Evolutionary conservation across 441 rosid genomes (phyloP).

Genomic region (Hura crepitans): DNA sequence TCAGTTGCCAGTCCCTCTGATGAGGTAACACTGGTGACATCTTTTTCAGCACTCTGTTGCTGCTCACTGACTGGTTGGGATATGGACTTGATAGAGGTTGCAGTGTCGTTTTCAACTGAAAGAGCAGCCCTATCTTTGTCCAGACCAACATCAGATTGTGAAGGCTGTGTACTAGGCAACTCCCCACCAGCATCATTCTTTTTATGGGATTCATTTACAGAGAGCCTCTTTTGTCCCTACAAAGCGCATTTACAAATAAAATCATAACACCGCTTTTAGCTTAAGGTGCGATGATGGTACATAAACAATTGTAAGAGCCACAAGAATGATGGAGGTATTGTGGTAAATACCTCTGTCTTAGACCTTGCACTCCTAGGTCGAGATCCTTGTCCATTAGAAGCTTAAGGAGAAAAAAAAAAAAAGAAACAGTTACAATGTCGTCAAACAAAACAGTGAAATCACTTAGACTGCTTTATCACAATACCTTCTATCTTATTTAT

Average conservation of each 20-base stretch:
- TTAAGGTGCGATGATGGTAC: neutral
- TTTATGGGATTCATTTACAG: slow-evolving; percentile 38
- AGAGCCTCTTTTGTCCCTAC: slow-evolving; percentile 52
- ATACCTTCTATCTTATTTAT: neutral
- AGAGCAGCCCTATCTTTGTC: slow-evolving; percentile 31
- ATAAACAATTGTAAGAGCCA: neutral
- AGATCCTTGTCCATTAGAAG: slow-evolving; percentile 67
- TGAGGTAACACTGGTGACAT: slow-evolving; percentile 31
- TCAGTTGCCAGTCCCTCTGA: slow-evolving; percentile 35
- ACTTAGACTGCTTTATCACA: too few species aligned
- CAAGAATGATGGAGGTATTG: slow-evolving; percentile 14
- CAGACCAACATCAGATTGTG: slow-evolving; percentile 34
- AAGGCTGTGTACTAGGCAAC: slow-evolving; percentile 30
- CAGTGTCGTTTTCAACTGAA: slow-evolving; percentile 40
- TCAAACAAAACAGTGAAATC: neutral
- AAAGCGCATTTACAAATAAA: slow-evolving; percentile 27
- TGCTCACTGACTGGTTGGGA: slow-evolving; percentile 33
- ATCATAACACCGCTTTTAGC: slow-evolving; percentile 7
- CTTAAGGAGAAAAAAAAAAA: slow-evolving; percentile 28
- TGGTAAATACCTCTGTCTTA: slow-evolving; percentile 54
- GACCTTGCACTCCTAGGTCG: slow-evolving; percentile 46
- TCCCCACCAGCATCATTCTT: slow-evolving; percentile 35
- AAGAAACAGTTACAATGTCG: slow-evolving; percentile 8
- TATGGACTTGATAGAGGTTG: slow-evolving; percentile 31
- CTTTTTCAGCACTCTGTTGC: slow-evolving; percentile 31